Evolutionary conservation across 2,329 filamentous ascomycete species (phyloP).

Genomic region (Ceratocystis harringtonii): DNA sequence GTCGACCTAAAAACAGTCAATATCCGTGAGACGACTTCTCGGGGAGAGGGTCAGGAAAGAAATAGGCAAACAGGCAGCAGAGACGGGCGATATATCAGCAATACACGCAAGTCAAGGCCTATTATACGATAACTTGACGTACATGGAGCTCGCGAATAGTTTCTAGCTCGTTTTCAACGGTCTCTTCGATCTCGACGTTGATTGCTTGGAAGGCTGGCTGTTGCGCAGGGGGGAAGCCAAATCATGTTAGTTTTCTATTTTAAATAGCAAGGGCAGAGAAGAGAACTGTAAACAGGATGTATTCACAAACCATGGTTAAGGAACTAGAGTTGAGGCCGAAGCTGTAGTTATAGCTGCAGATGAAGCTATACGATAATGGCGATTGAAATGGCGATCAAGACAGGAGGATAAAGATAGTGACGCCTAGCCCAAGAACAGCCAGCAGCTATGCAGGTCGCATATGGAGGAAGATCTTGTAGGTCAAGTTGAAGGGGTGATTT

Average conservation of each 20-base stretch:
- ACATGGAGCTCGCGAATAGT: conserved; percentile 86
- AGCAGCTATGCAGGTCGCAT: no score
- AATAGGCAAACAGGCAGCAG: not conserved
- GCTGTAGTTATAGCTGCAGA: no score
- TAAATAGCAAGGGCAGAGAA: not conserved
- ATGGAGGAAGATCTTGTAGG: no score
- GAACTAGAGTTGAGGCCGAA: not conserved
- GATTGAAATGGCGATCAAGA: no score
- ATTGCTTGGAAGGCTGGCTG: conserved; percentile 66
- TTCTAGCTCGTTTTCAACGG: conserved; percentile 79
- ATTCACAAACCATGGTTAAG: conserved; percentile 1
- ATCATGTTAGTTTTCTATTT: not conserved
- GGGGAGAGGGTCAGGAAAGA: not conserved
- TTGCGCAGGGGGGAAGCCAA: not conserved
- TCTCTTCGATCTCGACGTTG: conserved; percentile 88
- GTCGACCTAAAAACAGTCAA: conserved; percentile 47
- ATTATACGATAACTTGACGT: conserved; percentile 17
- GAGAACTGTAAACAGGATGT: not conserved
- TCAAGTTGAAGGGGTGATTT: no score
- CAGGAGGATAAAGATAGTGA: no score
- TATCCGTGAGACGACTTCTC: not conserved
- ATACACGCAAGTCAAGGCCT: not conserved
- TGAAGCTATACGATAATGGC: no score
- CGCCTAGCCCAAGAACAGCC: no score
- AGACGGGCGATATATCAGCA: not conserved